phyloP scores from a whole-genome alignment of 805 yeast species.

The Candida insectorum region DNA sequence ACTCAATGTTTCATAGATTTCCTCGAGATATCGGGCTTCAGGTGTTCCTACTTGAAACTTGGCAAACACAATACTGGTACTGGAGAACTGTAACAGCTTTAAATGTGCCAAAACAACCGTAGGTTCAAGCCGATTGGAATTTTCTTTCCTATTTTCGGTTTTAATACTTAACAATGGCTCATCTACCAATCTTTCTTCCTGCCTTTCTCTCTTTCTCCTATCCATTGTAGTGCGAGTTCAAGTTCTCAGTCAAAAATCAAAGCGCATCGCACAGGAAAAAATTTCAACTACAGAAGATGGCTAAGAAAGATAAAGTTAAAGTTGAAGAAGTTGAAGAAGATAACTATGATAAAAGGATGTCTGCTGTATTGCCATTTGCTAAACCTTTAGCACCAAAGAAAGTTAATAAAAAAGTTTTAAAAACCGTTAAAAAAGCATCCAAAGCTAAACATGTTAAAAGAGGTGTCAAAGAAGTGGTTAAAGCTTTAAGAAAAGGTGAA shows the following conservation, averaged over 20 bases:
- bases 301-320: constrained; percentile 47
- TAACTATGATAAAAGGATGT: constrained; percentile 88
- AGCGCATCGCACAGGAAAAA: constrained; percentile 5
- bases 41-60: constrained; percentile 16
- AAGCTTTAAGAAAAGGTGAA: constrained; percentile 96
- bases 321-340: constrained; percentile 51
- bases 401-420: constrained; percentile 89
- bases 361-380: constrained; percentile 90
- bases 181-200: too few relatives aligned
- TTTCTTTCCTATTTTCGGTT: too few relatives aligned
- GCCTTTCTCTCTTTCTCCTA: neutral
- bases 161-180: too few relatives aligned
- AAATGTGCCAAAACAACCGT: too few relatives aligned
- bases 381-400: constrained; percentile 94
- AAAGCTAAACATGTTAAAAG: constrained; percentile 97
- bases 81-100: too few relatives aligned
- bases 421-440: constrained; percentile 95
- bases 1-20: constrained; percentile 9
- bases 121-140: too few relatives aligned
- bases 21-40: constrained; percentile 24
- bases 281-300: constrained; percentile 30
- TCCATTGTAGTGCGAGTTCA: constrained; percentile 1
- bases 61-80: constrained; percentile 5
- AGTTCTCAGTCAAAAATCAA: neutral
- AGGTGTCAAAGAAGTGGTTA: constrained; percentile 98